These are phyloP conservation scores for Panaeolus cyanescens DNA, from an alignment of 768 basidiomycete species.

Conservation along the genomic window DNA sequence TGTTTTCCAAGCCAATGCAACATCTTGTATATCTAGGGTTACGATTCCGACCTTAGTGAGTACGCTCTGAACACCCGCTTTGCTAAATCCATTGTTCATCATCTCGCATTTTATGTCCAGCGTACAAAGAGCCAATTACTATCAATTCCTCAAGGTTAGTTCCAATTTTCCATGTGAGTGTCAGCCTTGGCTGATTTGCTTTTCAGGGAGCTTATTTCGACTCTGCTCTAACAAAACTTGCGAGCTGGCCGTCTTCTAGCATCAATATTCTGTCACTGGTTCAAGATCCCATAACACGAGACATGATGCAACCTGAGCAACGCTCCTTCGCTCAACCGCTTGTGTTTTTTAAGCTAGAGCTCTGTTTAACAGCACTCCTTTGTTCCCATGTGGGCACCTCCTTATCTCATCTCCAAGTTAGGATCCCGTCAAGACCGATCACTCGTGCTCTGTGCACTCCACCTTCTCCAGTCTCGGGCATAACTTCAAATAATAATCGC, in stretches of 20 bases:
- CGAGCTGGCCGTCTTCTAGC: conserved; percentile 55
- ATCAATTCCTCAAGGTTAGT: conserved; percentile 74
- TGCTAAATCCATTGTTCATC: conserved; percentile 3
- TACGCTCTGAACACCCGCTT: conserved; percentile 7
- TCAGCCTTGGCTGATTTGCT: not conserved
- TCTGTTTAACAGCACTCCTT: conserved; percentile 45
- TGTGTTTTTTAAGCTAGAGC: conserved; percentile 76
- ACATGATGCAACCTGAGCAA: conserved; percentile 23
- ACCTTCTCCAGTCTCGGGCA: conserved; percentile 5
- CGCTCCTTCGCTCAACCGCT: conserved; percentile 80
- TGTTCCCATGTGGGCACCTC: conserved; percentile 47
- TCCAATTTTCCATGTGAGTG: not conserved
- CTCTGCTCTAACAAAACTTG: conserved; percentile 60
- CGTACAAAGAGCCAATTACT: conserved; percentile 75
- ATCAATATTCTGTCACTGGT: conserved; percentile 59
- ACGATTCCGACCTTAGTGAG: conserved; percentile 85
- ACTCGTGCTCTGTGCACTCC: conserved; percentile 38
- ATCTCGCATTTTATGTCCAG: conserved; percentile 29
- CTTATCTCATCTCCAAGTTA: conserved; percentile 62
- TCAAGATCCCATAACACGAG: conserved; percentile 60
- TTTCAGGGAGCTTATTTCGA: conserved; percentile 83
- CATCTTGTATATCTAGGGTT: conserved; percentile 57
- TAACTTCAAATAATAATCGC: conserved; percentile 5
- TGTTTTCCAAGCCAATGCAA: conserved; percentile 49
- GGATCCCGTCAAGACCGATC: conserved; percentile 70